A percentile compares a stretch with the other conserved stretches of the same genome.
Evolutionary conservation across 164 flowering plant species (phyloP).

Genomic region (Litsea cubeba): DNA sequence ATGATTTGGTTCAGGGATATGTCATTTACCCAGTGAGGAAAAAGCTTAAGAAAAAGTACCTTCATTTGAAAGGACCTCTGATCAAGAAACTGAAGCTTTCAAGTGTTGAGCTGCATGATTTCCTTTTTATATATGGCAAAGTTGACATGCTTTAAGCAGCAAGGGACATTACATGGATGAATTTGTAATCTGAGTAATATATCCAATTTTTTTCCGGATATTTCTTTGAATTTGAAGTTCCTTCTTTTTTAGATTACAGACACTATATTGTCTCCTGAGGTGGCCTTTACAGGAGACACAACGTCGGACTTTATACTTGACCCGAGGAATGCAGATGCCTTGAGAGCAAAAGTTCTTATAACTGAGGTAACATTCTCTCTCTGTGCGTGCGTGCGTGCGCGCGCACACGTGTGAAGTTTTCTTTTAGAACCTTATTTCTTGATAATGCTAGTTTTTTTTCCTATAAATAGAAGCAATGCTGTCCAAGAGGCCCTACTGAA

Average conservation of each 20-base stretch:
- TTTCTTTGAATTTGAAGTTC: not conserved
- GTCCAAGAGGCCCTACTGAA: too few relatives aligned
- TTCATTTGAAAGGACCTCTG: conserved; percentile 77
- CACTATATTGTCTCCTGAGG: conserved; percentile 80
- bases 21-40: conserved; percentile 75
- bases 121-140: not conserved
- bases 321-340: conserved; percentile 90
- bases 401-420: too few relatives aligned
- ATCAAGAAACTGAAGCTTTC: conserved; percentile 88
- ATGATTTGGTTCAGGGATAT: conserved; percentile 65
- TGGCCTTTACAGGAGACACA: conserved; percentile 97
- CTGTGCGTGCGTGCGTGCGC: too few relatives aligned
- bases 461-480: too few relatives aligned
- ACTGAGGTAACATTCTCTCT: conserved; percentile 59
- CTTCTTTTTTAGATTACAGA: conserved; percentile 69
- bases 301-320: conserved; percentile 78
- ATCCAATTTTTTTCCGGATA: not conserved
- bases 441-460: too few relatives aligned
- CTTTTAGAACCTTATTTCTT: too few relatives aligned
- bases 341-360: conserved; percentile 90
- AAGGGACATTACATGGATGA: not conserved
- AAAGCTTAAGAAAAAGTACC: conserved; percentile 81
- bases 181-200: not conserved
- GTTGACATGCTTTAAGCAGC: not conserved
- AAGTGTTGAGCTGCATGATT: conserved; percentile 72